Conservation (phyloP, 1,139 yeast species). For the Protomyces inundatus region DNA sequence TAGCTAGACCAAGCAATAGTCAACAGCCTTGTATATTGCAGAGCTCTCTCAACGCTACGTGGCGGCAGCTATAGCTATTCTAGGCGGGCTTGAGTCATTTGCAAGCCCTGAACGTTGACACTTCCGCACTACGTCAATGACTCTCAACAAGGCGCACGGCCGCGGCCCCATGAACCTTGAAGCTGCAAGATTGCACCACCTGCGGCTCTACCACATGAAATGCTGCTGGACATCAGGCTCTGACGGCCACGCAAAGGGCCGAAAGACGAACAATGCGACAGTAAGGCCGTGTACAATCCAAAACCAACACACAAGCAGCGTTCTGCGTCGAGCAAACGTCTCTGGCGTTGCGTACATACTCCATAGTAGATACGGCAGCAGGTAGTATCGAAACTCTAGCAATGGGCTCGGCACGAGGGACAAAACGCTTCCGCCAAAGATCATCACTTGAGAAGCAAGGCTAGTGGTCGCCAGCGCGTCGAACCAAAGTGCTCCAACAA, state of each 20-base stretch:
- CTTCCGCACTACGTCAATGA: no score
- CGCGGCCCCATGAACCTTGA: no score
- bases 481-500: constrained; percentile 66
- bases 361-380: constrained; percentile 72
- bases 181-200: not conserved
- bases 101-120: no score
- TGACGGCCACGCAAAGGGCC: constrained; percentile 64
- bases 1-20: no score
- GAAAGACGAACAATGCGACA: constrained; percentile 52
- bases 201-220: constrained; percentile 67
- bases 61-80: no score
- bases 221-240: constrained; percentile 60
- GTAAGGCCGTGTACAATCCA: constrained; percentile 52
- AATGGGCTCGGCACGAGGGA: constrained; percentile 84
- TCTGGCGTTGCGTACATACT: constrained; percentile 47
- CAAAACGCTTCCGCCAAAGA: constrained; percentile 49
- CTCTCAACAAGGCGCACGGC: no score
- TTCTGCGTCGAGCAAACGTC: constrained; percentile 37
- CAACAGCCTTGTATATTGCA: no score
- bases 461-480: constrained; percentile 49
- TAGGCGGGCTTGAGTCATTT: no score
- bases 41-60: no score
- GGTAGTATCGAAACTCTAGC: constrained; percentile 88
- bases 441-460: constrained; percentile 42
- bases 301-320: constrained; percentile 58